phyloP scores from a whole-genome alignment of 208 protist genomes.

The Willaertia magna region DNA sequence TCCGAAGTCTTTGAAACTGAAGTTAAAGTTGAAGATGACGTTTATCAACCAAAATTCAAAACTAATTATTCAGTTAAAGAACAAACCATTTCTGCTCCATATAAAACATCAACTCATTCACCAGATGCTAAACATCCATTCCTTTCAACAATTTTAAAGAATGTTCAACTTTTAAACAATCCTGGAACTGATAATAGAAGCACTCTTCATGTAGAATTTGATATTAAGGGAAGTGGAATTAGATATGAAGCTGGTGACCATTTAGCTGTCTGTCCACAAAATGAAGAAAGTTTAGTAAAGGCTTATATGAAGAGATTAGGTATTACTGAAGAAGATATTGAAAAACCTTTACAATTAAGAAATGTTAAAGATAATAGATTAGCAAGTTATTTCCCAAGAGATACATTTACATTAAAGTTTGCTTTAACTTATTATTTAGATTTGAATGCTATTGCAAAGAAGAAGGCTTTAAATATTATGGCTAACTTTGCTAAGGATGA shows the following conservation, averaged over 20 bases:
- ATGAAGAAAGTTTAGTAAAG: constrained; percentile 60
- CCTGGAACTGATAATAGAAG: not conserved
- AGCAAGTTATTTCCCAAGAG: constrained; percentile 59
- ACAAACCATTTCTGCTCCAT: constrained; percentile 46
- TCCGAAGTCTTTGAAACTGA: constrained; percentile 18
- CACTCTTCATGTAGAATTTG: constrained; percentile 17
- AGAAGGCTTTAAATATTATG: constrained; percentile 69
- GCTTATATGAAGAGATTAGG: constrained; percentile 48
- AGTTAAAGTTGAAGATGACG: not conserved
- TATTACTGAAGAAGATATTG: constrained; percentile 17
- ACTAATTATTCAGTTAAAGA: not conserved
- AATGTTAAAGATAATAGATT: constrained; percentile 56
- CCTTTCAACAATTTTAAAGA: constrained; percentile 49
- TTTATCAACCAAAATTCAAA: not conserved
- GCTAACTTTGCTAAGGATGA: constrained; percentile 58
- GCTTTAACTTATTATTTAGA: constrained; percentile 77
- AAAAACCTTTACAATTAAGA: not conserved
- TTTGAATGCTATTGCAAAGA: constrained; percentile 57
- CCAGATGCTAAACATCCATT: constrained; percentile 62
- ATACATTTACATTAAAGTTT: constrained; percentile 31
- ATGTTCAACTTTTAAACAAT: constrained; percentile 19
- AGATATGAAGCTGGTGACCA: constrained; percentile 76
- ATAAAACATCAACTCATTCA: constrained; percentile 63
- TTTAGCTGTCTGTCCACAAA: constrained; percentile 75
- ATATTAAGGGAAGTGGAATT: not conserved